Evolutionary conservation across 1,284 basidiomycete species (phyloP), one percentile per base, ranked within the genome.

Genomic region (Tylopilus sp.): DNA sequence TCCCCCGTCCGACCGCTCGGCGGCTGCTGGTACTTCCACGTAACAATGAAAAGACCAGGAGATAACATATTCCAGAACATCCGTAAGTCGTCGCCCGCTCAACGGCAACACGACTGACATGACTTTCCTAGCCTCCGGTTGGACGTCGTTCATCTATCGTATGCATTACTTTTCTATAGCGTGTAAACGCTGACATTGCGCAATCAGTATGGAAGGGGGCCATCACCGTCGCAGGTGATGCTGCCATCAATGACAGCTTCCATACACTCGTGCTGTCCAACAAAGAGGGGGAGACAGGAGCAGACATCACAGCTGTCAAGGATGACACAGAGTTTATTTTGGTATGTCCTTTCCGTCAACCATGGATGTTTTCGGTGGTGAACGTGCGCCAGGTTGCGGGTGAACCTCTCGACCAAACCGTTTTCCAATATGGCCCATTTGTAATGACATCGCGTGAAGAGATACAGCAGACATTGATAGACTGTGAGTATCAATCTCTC

Each of bases 1-100:
- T 94, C 92, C 3, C 93, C 93, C 19, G 94, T 98, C 26, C 78
- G 88, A 48, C 90, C 92, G 0, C 82, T 95, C 5, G 94, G 94
- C 15, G 94, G 93, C 3, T 95, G 94, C 71, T 94, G 92, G 89
- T 98, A 87, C 72, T 86, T 96, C 75, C 93, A 97, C 68, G 74
- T 90, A 55, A 83, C 76, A 54, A 86, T 96, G 67, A 76, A 79
- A 50, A 79, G 79, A 53, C 79, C 85, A 22, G 83, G 82, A 5
- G 77, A 78, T n/a, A 76, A 73, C 17, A 79, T 93, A 19, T 97
- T 92, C 76, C 94, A 97, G 67, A 80, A 86, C 6, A 78, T 98
- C 41, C 94, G 94, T 80, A 70, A 73, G 86, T 74, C 10, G 8
- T 33, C 25, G 35, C 46, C 32, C 19, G 29, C 49, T 32, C 25